Evolutionary conservation across 2,329 filamentous ascomycete species (phyloP).

Genomic region (Aureobasidium leucospermi): DNA sequence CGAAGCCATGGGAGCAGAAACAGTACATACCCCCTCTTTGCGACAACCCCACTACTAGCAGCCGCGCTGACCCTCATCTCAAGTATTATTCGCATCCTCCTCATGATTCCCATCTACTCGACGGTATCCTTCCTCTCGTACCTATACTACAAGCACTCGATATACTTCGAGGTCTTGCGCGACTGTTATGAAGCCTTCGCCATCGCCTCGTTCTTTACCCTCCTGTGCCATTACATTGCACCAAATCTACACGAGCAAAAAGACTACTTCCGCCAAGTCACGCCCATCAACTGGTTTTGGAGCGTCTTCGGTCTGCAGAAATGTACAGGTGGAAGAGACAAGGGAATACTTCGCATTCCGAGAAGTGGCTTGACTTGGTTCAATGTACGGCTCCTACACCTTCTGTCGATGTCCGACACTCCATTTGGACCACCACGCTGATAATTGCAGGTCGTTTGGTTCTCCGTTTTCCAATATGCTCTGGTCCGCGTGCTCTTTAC

Average conservation of each 20-base stretch:
- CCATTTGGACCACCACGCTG: not conserved
- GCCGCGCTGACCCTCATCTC: not conserved
- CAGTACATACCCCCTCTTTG: constrained; percentile 37
- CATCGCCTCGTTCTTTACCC: constrained; percentile 77
- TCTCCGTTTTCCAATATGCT: constrained; percentile 79
- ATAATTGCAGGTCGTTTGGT: constrained; percentile 57
- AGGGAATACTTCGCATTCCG: constrained; percentile 64
- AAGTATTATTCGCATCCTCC: constrained; percentile 78
- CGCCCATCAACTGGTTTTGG: constrained; percentile 66
- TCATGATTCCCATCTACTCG: constrained; percentile 80
- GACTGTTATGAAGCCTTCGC: constrained; percentile 88
- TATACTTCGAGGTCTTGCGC: constrained; percentile 74
- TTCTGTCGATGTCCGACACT: not conserved
- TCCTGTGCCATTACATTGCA: constrained; percentile 74
- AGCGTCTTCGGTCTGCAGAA: constrained; percentile 63
- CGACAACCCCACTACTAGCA: not conserved
- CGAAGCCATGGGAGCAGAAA: constrained; percentile 52
- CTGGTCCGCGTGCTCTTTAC: constrained; percentile 75
- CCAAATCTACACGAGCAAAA: constrained; percentile 75
- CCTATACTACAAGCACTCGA: constrained; percentile 65
- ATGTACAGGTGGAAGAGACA: constrained; percentile 60
- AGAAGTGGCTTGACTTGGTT: constrained; percentile 82
- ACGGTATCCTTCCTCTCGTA: constrained; percentile 67
- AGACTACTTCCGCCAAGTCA: constrained; percentile 65
- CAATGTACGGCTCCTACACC: constrained; percentile 48